Percentiles rank a stretch among this genome's conserved stretches.
Conservation (phyloP, 1,284 basidiomycete genomes). For the Tilletia setariae region DNA sequence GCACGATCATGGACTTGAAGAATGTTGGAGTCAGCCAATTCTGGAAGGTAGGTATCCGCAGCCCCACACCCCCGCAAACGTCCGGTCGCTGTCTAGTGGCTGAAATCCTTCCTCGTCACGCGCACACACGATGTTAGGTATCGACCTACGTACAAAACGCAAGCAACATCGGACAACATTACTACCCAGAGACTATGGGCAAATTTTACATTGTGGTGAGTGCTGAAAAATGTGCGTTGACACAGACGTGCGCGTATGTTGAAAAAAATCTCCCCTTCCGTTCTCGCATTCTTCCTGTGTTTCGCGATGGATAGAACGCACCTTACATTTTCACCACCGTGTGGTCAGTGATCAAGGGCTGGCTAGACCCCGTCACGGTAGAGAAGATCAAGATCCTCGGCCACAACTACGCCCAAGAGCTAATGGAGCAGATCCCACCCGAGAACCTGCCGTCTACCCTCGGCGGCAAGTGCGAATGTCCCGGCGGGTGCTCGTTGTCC, state of each 20-base stretch:
- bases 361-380: conserved; percentile 92
- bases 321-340: conserved; percentile 87
- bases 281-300: not conserved
- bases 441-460: conserved; percentile 81
- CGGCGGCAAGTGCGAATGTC: conserved; percentile 77
- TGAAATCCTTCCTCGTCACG: not conserved
- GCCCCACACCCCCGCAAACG: no score
- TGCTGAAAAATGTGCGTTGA: no score
- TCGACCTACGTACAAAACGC: conserved; percentile 85
- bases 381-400: conserved; percentile 62
- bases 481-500: conserved; percentile 77
- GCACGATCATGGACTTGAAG: conserved; percentile 92
- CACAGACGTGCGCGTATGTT: conserved; percentile 1
- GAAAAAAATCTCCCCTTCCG: no score
- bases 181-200: conserved; percentile 71
- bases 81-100: no score
- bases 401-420: conserved; percentile 38
- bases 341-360: conserved; percentile 85
- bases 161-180: conserved; percentile 78
- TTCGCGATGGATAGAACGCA: conserved; percentile 56
- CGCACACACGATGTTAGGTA: conserved; percentile 18
- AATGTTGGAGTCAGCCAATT: conserved; percentile 79
- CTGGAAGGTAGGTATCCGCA: conserved; percentile 68
- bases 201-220: conserved; percentile 81
- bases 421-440: conserved; percentile 62